A percentile compares a stretch with the other conserved stretches of the same genome.
phyloP scores from a whole-genome alignment of 768 basidiomycete species.

The Boletus vermiculosoides region DNA sequence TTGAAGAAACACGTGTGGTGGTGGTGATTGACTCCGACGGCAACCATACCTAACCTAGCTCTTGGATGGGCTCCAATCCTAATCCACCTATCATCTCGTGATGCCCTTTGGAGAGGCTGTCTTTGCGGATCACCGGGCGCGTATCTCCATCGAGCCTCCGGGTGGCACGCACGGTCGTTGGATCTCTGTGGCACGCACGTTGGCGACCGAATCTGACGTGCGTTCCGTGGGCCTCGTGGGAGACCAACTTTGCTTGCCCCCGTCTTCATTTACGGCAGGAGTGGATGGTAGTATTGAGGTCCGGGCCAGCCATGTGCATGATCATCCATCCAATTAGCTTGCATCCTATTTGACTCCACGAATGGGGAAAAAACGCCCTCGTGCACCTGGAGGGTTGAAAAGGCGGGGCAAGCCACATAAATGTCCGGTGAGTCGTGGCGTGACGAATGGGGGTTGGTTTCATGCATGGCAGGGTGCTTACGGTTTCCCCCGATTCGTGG shows the following conservation, averaged over 20 bases:
- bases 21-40: constrained; percentile 31
- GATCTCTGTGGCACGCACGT: not conserved
- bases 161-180: not conserved
- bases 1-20: constrained; percentile 44
- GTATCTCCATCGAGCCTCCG: not conserved
- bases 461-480: not conserved
- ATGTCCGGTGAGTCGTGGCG: constrained; percentile 44
- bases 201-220: not conserved
- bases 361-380: constrained; percentile 14
- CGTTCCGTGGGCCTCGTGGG: not conserved
- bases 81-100: constrained; percentile 1
- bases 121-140: constrained; percentile 1
- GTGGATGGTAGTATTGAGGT: not conserved
- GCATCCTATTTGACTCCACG: not conserved
- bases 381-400: constrained; percentile 20
- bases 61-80: not conserved
- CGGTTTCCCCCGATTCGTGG: not conserved
- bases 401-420: constrained; percentile 44
- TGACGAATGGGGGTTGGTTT: not conserved
- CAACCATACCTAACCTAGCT: constrained; percentile 33
- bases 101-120: not conserved
- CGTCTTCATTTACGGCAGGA: constrained; percentile 7
- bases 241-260: constrained; percentile 6
- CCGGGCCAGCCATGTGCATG: too few relatives aligned
- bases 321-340: not conserved